Evolutionary conservation across 441 rosid species (phyloP), one percentile per base, ranked within the genome.

Genomic region (Populus trichocarpa): DNA sequence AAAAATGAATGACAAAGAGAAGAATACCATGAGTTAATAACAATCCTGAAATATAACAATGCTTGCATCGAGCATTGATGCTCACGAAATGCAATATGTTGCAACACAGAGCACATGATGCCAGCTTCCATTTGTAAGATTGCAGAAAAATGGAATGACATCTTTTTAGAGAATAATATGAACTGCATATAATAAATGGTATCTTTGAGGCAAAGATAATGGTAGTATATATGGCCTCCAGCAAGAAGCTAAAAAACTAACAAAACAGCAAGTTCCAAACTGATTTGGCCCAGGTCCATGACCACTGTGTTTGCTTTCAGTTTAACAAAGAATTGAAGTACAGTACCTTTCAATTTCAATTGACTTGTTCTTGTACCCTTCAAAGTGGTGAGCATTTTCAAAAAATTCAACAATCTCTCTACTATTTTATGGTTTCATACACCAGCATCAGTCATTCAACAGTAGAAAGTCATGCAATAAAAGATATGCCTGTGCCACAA

Each of bases 51-150:
- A 77, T 53, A 38, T 63, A 28, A 26, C 32, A 10, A 40, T 63
- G 30, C n/a, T 22, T 35, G 28, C 25, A 22, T 28, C n/a, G 18
- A 10, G 25, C 20, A 22, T 35, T 73, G 38, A 26, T 36, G 69
- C 73, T 36, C 59, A 67, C 20, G 23, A 67, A 53, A 74, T 63
- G 57, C 42, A 64, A n/a, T 32, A 36, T 26, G 42, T 40, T 18
- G 50, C 64, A 69, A 16, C 22, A 38, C 22, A 70, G 20, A 30
- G 28, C 75, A 70, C 5, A 26, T 22, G 32, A 64, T 4, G 46
- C 50, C 46, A 72, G 71, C 70, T 77, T 71, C 80, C 46, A 64
- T 8, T 18, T 25, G 46, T 70, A 18, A 23, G 8, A 26, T 64
- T 12, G 18, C 16, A 46, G 25, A 64, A 35, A 30, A 71, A 12